A percentile compares a stretch with the other conserved stretches of the same genome.
Conservation (phyloP, 768 basidiomycete genomes). For the Tubosaeta sp. region DNA sequence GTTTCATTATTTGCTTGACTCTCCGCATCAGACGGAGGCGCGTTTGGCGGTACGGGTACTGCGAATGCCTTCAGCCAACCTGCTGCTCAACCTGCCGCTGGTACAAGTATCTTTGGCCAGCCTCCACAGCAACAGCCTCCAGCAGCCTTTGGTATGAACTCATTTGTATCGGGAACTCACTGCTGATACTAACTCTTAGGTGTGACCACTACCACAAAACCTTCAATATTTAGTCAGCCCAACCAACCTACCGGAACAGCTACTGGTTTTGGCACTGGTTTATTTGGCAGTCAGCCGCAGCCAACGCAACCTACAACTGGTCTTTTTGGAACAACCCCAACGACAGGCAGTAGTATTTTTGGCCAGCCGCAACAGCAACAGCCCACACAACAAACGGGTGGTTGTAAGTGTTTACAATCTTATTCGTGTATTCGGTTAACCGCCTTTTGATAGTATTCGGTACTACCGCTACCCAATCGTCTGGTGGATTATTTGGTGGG, state of each 20-base stretch:
- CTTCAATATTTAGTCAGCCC: constrained; percentile 47
- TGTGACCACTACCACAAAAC: constrained; percentile 35
- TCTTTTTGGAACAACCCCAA: constrained; percentile 29
- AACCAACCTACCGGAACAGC: constrained; percentile 36
- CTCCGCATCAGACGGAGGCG: constrained; percentile 12
- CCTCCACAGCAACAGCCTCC: constrained; percentile 33
- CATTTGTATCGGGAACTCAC: neutral
- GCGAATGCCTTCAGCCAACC: constrained; percentile 28
- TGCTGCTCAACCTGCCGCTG: constrained; percentile 17
- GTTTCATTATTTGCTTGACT: neutral
- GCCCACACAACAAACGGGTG: constrained; percentile 35
- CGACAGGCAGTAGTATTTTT: constrained; percentile 29
- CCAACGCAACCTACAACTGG: constrained; percentile 22
- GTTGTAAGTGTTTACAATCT: constrained; percentile 27
- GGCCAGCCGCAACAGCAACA: constrained; percentile 35
- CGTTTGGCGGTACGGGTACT: constrained; percentile 22
- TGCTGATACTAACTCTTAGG: constrained; percentile 20
- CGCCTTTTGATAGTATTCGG: constrained; percentile 33
- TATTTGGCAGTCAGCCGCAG: constrained; percentile 28
- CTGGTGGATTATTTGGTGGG: constrained; percentile 37
- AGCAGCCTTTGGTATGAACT: constrained; percentile 38
- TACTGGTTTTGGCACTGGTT: constrained; percentile 33
- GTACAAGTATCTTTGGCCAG: constrained; percentile 34
- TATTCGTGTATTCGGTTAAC: constrained; percentile 7
- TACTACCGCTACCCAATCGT: constrained; percentile 26